Conservation (phyloP, 495 filamentous ascomycete species). For the Neurospora sp. region DNA sequence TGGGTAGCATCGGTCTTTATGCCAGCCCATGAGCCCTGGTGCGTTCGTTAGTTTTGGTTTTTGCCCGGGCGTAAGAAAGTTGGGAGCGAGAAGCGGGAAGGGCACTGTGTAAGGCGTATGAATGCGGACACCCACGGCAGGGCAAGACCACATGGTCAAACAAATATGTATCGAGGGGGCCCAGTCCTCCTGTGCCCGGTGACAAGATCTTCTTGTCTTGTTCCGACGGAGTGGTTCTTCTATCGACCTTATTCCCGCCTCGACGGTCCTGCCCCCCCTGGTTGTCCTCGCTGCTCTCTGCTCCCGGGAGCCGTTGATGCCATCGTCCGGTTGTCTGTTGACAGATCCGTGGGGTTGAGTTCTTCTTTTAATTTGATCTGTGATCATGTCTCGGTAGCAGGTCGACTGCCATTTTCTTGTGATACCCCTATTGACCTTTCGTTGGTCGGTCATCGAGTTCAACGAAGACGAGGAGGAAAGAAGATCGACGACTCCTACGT, state of each 20-base stretch:
- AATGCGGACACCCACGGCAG: not conserved
- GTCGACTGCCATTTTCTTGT: slow-evolving; percentile 1
- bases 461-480: not conserved
- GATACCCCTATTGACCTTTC: not conserved
- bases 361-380: slow-evolving; percentile 5
- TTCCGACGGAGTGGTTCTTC: slow-evolving; percentile 1
- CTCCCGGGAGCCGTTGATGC: not conserved
- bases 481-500: not conserved
- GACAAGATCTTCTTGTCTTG: slow-evolving; percentile 11
- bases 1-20: not conserved
- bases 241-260: not conserved
- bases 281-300: not conserved
- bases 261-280: not conserved
- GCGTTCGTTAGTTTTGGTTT: not conserved
- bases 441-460: not conserved
- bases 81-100: not conserved
- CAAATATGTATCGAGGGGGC: not conserved
- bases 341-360: not conserved
- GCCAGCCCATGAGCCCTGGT: not conserved
- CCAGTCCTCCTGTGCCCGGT: slow-evolving; percentile 3
- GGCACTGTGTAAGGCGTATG: not conserved
- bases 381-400: slow-evolving; percentile 19
- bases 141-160: not conserved
- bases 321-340: not conserved
- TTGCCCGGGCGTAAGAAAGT: not conserved